A percentile compares a stretch with the other conserved stretches of the same genome.
phyloP scores from a whole-genome alignment of 768 basidiomycete species.

The Gloeostereum incarnatum region DNA sequence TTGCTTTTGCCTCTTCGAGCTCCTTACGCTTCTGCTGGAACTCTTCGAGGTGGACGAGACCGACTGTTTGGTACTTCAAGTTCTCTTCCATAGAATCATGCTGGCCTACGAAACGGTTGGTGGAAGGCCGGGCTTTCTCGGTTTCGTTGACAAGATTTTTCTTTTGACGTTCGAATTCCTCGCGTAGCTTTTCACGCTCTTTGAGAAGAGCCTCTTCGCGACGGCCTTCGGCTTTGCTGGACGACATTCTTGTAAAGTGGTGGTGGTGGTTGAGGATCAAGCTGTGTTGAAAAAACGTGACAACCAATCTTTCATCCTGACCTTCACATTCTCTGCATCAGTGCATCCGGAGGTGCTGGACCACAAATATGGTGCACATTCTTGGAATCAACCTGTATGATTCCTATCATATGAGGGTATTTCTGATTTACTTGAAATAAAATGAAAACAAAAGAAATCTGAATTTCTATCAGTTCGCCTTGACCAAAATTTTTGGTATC shows the following conservation, averaged over 20 bases:
- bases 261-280: conserved; percentile 18
- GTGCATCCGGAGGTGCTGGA: background rate
- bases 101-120: conserved; percentile 87
- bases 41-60: conserved; percentile 85
- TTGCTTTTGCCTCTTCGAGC: conserved; percentile 83
- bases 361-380: conserved; percentile 67
- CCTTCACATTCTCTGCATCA: background rate
- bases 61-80: conserved; percentile 85
- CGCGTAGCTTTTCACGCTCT: conserved; percentile 69
- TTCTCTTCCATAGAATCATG: conserved; percentile 92
- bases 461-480: conserved; percentile 58
- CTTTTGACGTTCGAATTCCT: conserved; percentile 78
- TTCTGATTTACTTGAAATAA: conserved; percentile 17
- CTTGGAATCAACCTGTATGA: conserved; percentile 81
- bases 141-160: conserved; percentile 80
- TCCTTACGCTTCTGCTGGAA: conserved; percentile 86
- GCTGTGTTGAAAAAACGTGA: conserved; percentile 5
- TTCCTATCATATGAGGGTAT: conserved; percentile 64
- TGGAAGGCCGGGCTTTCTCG: conserved; percentile 83
- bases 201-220: conserved; percentile 81
- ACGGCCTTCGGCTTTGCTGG: conserved; percentile 73
- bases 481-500: conserved; percentile 86
- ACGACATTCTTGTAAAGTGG: conserved; percentile 47
- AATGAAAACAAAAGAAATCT: too few relatives aligned
- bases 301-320: background rate